phyloP scores from a whole-genome alignment of 228 moss, liverwort and hornwort species.

The Sphagnum fallax region DNA sequence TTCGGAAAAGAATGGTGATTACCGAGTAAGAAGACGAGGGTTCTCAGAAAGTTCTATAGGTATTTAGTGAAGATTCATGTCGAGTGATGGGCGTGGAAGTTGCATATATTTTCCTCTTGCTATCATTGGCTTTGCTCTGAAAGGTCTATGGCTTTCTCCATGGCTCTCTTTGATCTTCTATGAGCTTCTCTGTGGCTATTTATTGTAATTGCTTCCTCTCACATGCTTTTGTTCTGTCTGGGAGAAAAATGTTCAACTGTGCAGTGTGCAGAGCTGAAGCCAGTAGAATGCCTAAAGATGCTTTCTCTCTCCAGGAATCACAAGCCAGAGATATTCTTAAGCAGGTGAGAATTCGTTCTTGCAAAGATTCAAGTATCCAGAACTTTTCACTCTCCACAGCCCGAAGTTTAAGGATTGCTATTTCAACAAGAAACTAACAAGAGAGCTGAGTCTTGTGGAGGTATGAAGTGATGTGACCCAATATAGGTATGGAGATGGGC shows the following conservation, averaged over 20 bases:
- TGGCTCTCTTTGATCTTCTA: too few species aligned
- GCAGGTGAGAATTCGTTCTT: conserved; percentile 40
- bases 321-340: conserved; percentile 82
- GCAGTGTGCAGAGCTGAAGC: conserved; percentile 98
- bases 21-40: not conserved
- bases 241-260: not conserved
- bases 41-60: not conserved
- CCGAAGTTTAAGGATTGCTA: too few species aligned
- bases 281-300: conserved; percentile 82
- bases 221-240: not conserved
- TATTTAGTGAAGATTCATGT: conserved; percentile 2
- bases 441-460: conserved; percentile 15
- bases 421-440: too few species aligned
- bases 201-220: not conserved
- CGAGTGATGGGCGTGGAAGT: conserved; percentile 14
- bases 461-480: conserved; percentile 95
- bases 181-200: not conserved
- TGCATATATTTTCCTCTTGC: conserved; percentile 98
- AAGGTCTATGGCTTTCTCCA: conserved; percentile 27
- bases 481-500: conserved; percentile 94
- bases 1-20: not conserved
- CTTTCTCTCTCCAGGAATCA: conserved; percentile 65
- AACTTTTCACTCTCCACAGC: not conserved
- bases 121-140: conserved; percentile 93
- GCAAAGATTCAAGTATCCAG: not conserved